phyloP scores from a whole-genome alignment of 208 protist genomes.

The Crithidia expoeki region DNA sequence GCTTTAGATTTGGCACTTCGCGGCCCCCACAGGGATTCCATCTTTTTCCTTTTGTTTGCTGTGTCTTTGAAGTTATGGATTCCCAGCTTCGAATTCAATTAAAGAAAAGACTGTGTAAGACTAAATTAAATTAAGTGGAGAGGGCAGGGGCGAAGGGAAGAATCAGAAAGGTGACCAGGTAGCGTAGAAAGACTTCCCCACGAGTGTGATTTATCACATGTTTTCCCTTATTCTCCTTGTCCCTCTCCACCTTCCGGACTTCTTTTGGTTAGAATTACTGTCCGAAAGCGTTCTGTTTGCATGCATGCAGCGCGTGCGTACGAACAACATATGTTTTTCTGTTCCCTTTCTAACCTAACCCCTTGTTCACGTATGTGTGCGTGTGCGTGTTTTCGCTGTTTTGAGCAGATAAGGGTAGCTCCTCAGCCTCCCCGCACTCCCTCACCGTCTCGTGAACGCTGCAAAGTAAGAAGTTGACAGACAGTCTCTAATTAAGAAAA shows the following conservation, averaged over 20 bases:
- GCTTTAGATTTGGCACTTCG: too few relatives aligned
- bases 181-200: neutral
- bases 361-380: slow-evolving; percentile 1
- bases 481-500: slow-evolving; percentile 1
- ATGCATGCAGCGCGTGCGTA: neutral
- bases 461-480: neutral
- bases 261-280: slow-evolving; percentile 9
- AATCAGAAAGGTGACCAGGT: neutral
- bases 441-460: too few relatives aligned
- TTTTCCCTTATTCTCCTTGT: slow-evolving; percentile 10
- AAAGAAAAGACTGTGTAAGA: neutral
- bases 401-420: too few relatives aligned
- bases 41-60: neutral
- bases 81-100: neutral
- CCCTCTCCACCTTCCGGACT: neutral
- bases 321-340: neutral
- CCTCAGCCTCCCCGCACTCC: too few relatives aligned
- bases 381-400: too few relatives aligned
- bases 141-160: neutral
- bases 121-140: neutral
- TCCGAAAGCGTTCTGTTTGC: neutral
- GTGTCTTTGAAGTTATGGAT: neutral
- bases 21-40: too few relatives aligned
- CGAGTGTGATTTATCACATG: neutral
- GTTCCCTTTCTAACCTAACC: neutral